Percentiles rank a stretch among this genome's conserved stretches.
Evolutionary conservation across 139 green algal genomes (phyloP).

Genomic region (Coelastrella sp.): DNA sequence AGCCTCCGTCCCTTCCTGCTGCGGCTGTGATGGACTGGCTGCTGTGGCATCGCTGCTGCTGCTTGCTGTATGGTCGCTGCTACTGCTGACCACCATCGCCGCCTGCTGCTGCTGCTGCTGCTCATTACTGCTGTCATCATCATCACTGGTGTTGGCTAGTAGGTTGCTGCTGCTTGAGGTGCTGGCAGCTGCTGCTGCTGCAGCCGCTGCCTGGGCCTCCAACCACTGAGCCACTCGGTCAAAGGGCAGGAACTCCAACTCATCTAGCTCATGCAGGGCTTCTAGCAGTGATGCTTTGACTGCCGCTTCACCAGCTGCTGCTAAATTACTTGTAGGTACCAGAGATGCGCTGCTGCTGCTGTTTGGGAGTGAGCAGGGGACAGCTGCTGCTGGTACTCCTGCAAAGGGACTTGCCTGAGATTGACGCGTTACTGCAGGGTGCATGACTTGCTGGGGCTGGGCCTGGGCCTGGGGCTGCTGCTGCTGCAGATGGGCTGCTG

Average conservation of each 20-base stretch:
- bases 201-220: slow-evolving; percentile 23
- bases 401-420: background rate
- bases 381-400: slow-evolving; percentile 3
- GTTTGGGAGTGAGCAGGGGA: background rate
- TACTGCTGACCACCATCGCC: background rate
- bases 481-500: background rate
- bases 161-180: background rate
- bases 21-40: background rate
- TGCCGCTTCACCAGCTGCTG: background rate
- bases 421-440: background rate
- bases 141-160: background rate
- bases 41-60: background rate
- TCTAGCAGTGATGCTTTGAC: slow-evolving; percentile 1
- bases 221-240: slow-evolving; percentile 28
- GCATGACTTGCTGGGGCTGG: background rate
- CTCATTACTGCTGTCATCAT: background rate
- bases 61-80: background rate
- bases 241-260: slow-evolving; percentile 16
- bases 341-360: slow-evolving; percentile 35
- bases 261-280: slow-evolving; percentile 21
- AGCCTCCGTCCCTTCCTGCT: background rate
- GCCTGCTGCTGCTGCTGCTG: slow-evolving; percentile 6
- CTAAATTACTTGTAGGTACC: background rate
- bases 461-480: background rate
- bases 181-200: background rate